phyloP scores from a whole-genome alignment of 345 rosid species.

The Gossypium bickii region DNA sequence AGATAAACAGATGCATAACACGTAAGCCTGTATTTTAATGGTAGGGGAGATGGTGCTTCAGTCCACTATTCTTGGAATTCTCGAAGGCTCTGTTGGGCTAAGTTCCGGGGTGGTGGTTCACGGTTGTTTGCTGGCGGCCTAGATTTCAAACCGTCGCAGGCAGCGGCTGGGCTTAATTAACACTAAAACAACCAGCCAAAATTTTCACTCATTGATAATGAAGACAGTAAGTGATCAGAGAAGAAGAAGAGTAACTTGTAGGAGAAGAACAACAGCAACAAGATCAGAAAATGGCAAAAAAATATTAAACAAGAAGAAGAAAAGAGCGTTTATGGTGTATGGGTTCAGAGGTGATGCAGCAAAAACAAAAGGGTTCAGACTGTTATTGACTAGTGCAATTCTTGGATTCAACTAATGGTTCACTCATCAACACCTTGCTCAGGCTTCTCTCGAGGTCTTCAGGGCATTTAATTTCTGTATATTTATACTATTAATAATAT shows the following conservation, averaged over 20 bases:
- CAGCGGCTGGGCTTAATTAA: no score
- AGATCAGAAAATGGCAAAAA: slow-evolving; percentile 10
- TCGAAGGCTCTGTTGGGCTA: no score
- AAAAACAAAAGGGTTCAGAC: slow-evolving; percentile 48
- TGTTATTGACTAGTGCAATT: slow-evolving; percentile 42
- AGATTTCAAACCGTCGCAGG: no score
- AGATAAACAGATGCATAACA: slow-evolving; percentile 1
- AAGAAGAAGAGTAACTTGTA: slow-evolving; percentile 37
- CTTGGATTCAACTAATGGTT: slow-evolving; percentile 90
- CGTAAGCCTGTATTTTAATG: background rate
- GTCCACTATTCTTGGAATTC: background rate
- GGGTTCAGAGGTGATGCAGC: no score
- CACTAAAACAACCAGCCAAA: no score
- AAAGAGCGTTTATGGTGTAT: no score
- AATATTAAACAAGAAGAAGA: slow-evolving; percentile 43
- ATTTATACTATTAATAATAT: no score
- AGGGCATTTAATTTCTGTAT: background rate
- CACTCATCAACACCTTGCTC: slow-evolving; percentile 59
- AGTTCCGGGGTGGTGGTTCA: no score
- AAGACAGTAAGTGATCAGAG: background rate
- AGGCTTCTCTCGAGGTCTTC: slow-evolving; percentile 72
- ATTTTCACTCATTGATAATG: background rate
- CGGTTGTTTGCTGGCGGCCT: no score
- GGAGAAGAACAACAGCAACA: slow-evolving; percentile 40
- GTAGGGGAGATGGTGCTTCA: background rate